These are phyloP conservation scores for Elsinoe ampelina DNA, from an alignment of 2,329 filamentous ascomycete genomes.

Conservation along the genomic window DNA sequence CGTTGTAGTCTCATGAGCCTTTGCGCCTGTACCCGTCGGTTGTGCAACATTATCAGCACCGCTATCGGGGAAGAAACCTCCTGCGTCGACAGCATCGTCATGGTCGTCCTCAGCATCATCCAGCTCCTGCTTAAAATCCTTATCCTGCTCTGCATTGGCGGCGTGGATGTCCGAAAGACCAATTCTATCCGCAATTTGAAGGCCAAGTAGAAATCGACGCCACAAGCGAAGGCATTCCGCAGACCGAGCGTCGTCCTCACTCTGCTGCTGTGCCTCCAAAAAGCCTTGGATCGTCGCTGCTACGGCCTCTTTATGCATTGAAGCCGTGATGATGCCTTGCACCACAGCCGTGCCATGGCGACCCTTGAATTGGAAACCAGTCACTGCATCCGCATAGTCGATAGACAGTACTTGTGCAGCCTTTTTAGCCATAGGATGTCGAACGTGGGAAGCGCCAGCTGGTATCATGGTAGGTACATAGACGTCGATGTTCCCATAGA, in stretches of 20 bases:
- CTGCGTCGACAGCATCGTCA: conserved; percentile 19
- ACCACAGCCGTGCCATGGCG: conserved; percentile 77
- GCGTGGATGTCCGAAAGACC: conserved; percentile 35
- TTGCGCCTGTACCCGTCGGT: neutral
- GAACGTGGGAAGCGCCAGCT: conserved; percentile 48
- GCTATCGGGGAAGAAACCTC: conserved; percentile 39
- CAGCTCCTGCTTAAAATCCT: conserved; percentile 17
- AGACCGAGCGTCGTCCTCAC: conserved; percentile 48
- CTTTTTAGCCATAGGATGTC: conserved; percentile 50
- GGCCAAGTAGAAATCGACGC: conserved; percentile 50
- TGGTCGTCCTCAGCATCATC: conserved; percentile 17
- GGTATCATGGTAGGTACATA: conserved; percentile 58
- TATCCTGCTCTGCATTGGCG: conserved; percentile 11
- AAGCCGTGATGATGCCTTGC: conserved; percentile 66
- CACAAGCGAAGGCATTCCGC: conserved; percentile 46
- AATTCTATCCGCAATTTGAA: conserved; percentile 64
- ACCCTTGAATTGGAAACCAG: conserved; percentile 80
- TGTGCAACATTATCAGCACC: conserved; percentile 35
- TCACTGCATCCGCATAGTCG: conserved; percentile 83
- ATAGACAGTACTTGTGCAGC: conserved; percentile 69
- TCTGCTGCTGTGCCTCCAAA: conserved; percentile 54
- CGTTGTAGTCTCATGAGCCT: neutral
- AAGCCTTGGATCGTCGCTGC: conserved; percentile 59
- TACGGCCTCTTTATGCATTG: conserved; percentile 63
- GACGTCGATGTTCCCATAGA: conserved; percentile 54